Evolutionary conservation across 148 eudicot species (phyloP).

Genomic region (Vaccinium vitisidaea): DNA sequence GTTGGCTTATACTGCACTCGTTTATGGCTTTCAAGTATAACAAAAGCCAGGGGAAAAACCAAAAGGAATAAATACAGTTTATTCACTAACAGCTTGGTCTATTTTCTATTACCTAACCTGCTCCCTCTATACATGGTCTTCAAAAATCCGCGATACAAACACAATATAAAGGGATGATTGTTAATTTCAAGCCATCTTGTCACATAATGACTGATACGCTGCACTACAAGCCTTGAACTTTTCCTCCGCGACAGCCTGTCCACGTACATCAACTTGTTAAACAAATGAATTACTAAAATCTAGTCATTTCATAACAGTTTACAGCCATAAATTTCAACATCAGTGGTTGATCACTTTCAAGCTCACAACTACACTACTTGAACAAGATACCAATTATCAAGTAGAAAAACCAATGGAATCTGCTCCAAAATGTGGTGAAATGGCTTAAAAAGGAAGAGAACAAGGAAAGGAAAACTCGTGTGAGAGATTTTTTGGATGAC

Average conservation of each 20-base stretch:
- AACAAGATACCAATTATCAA: neutral
- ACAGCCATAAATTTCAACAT: neutral
- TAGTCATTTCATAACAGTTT: neutral
- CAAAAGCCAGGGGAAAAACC: neutral
- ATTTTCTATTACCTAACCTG: neutral
- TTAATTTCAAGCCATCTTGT: slow-evolving; percentile 47
- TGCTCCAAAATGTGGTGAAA: neutral
- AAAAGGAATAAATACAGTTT: neutral
- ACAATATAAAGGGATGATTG: neutral
- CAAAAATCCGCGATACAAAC: neutral
- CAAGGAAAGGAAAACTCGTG: neutral
- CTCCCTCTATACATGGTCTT: neutral
- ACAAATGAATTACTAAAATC: neutral
- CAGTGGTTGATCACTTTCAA: neutral
- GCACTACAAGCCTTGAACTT: slow-evolving; percentile 90
- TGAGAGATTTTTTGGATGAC: neutral
- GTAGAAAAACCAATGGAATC: neutral
- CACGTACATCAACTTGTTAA: slow-evolving; percentile 10
- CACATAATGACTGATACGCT: slow-evolving; percentile 87
- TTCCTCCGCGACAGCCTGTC: slow-evolving; percentile 82
- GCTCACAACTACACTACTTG: neutral
- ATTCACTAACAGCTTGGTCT: neutral
- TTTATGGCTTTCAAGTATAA: neutral
- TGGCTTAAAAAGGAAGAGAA: neutral
- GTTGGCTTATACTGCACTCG: neutral